A percentile compares a stretch with the other conserved stretches of the same genome.
These are phyloP conservation scores for Ceratocystis variospora DNA, from an alignment of 2,329 filamentous ascomycete species.

Conservation along the genomic window DNA sequence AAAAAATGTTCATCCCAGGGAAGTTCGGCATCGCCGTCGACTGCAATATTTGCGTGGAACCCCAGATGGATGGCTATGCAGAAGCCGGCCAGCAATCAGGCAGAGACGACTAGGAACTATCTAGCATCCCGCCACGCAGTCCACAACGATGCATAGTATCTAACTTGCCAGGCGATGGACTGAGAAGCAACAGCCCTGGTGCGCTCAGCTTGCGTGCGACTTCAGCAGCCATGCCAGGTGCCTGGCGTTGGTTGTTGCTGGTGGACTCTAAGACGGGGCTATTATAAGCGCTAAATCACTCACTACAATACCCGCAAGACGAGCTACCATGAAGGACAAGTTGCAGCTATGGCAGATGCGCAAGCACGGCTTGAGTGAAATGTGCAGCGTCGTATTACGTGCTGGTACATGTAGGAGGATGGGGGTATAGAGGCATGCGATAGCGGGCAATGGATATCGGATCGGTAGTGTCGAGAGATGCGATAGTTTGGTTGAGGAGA, in stretches of 20 bases:
- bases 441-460: not conserved
- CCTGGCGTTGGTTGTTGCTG: conserved; percentile 43
- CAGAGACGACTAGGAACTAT: conserved; percentile 58
- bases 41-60: conserved; percentile 59
- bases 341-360: conserved; percentile 33
- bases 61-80: no score
- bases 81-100: conserved; percentile 46
- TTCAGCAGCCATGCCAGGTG: conserved; percentile 41
- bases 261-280: conserved; percentile 48
- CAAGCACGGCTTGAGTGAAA: conserved; percentile 43
- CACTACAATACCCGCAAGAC: conserved; percentile 44
- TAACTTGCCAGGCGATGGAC: no score
- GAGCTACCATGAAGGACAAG: conserved; percentile 47
- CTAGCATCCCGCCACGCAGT: conserved; percentile 64
- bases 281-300: conserved; percentile 45
- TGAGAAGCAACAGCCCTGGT: not conserved
- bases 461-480: conserved; percentile 20
- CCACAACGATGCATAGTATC: conserved; percentile 19
- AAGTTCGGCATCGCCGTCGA: conserved; percentile 34
- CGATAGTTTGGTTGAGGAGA: conserved; percentile 49
- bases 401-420: conserved; percentile 23
- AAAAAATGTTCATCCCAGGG: conserved; percentile 59
- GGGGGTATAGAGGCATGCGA: not conserved
- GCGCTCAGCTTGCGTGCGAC: not conserved
- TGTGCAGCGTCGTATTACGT: conserved; percentile 31